Evolutionary conservation across 2,329 filamentous ascomycete genomes (phyloP).

Genomic region (Corinectria fuckeliana): DNA sequence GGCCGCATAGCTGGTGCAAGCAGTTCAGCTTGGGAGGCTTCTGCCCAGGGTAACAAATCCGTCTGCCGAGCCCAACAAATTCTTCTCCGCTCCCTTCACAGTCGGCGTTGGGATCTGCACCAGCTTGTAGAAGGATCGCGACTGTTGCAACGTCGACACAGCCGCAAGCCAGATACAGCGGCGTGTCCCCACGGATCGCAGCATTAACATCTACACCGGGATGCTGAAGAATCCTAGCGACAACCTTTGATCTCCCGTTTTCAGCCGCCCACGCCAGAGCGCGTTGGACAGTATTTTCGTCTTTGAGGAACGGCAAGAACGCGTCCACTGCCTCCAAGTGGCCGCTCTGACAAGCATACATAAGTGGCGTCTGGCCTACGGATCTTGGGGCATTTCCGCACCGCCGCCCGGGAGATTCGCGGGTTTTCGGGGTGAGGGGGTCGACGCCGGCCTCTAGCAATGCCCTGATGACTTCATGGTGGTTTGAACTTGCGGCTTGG

Average conservation of each 20-base stretch:
- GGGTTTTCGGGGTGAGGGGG: constrained; percentile 39
- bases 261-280: constrained; percentile 40
- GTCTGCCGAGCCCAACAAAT: background rate
- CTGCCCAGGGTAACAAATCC: no score
- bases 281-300: constrained; percentile 28
- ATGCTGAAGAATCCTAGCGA: constrained; percentile 39
- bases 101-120: constrained; percentile 38
- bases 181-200: constrained; percentile 25
- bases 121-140: constrained; percentile 37
- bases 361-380: constrained; percentile 37
- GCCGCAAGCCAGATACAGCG: constrained; percentile 28
- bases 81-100: constrained; percentile 15
- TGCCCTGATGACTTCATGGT: constrained; percentile 30
- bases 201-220: constrained; percentile 43
- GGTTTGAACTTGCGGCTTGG: constrained; percentile 41
- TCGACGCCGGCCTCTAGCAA: constrained; percentile 46
- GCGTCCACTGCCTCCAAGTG: constrained; percentile 36
- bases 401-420: constrained; percentile 4
- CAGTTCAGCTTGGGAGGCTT: constrained; percentile 8
- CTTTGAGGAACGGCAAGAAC: constrained; percentile 38
- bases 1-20: constrained; percentile 13
- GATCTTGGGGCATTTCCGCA: constrained; percentile 19
- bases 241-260: constrained; percentile 23
- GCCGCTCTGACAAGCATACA: constrained; percentile 40
- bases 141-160: constrained; percentile 23